Base-by-base conservation (phyloP, 441 rosid genomes). In the Arabidopsis hybrid region DNA sequence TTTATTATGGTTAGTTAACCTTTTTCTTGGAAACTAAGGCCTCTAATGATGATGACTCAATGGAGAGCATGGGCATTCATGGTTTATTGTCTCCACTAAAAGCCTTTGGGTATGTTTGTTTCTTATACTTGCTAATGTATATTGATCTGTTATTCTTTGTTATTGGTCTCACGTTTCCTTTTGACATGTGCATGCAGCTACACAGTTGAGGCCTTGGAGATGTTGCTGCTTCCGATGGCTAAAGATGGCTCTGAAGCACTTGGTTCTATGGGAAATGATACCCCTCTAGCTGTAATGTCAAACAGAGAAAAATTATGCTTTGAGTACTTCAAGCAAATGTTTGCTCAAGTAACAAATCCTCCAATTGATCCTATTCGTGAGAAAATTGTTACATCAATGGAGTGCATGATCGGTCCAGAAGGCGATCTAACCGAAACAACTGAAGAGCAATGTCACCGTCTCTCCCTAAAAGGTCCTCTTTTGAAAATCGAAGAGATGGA, bases 291-390 rank as follows among this genome's bases (percentile, higher is more conserved):
- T 63, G 99, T 96, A 38, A 92, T 96, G 98, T 96, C 99, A 49
- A 72, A 85, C 82, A 81, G 98, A 69, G 99, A 94, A 79, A 96
- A 94, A 55, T 85, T 96, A 35, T 81, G 96, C 17, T 96, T 85
- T 46, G 99, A 96, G 87, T 96, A 96, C 81, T 96, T 96, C 86
- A 96, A 96, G 85, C 99, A 96, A 84, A 94, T 96, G 99, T 96
- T 96, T 85, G 99, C 99, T 76, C 99, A 96, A 87, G 99, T 96
- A 56, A 96, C 99, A 51, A 96, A 96, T 71, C 99, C 99, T 60
- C 99, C 99, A 21, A 96, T 96, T 34, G 99, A 96, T 83, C 99
- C 99, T 47, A 96, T 96, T 45, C 89, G 99, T 71, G 99, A 96
- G 88, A 94, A 96, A 85, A 96, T 96, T 66, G 99, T 96, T 50